Conservation (phyloP, 2,329 filamentous ascomycete species). For the Penicillium sp. region DNA sequence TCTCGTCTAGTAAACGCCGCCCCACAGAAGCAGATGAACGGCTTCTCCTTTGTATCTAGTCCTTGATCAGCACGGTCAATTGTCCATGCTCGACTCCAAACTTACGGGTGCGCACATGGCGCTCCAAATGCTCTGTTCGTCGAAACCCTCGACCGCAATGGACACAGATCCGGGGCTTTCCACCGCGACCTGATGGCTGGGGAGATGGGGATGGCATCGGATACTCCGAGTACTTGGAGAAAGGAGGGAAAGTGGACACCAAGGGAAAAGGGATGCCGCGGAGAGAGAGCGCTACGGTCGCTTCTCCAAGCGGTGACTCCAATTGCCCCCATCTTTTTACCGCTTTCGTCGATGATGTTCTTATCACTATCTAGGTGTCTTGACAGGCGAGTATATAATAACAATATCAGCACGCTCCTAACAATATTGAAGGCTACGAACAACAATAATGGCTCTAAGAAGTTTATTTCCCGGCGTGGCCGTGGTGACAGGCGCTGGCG, state of each 20-base stretch:
- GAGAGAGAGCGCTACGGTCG: constrained; percentile 1
- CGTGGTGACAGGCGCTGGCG: constrained; percentile 47
- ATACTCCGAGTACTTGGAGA: constrained; percentile 27
- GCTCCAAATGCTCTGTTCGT: constrained; percentile 35
- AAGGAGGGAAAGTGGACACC: constrained; percentile 13
- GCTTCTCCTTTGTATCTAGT: constrained; percentile 35
- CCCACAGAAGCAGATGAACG: constrained; percentile 35
- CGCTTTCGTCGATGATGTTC: background rate
- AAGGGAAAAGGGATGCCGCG: constrained; percentile 7
- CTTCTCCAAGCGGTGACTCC: constrained; percentile 21
- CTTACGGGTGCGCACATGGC: constrained; percentile 35
- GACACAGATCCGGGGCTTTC: constrained; percentile 30
- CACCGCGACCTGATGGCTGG: constrained; percentile 25
- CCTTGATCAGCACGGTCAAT: constrained; percentile 7
- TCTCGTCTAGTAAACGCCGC: constrained; percentile 35
- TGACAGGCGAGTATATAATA: background rate
- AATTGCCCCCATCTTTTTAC: constrained; percentile 11
- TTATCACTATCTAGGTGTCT: background rate
- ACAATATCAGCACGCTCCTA: no score
- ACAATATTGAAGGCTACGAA: background rate
- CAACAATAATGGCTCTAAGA: background rate
- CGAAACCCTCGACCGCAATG: constrained; percentile 34
- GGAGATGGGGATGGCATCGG: constrained; percentile 32
- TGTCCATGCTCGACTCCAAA: constrained; percentile 8
- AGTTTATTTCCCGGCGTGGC: constrained; percentile 44